Evolutionary conservation across 768 basidiomycete species (phyloP).

Genomic region (Coprinellus micaceus): DNA sequence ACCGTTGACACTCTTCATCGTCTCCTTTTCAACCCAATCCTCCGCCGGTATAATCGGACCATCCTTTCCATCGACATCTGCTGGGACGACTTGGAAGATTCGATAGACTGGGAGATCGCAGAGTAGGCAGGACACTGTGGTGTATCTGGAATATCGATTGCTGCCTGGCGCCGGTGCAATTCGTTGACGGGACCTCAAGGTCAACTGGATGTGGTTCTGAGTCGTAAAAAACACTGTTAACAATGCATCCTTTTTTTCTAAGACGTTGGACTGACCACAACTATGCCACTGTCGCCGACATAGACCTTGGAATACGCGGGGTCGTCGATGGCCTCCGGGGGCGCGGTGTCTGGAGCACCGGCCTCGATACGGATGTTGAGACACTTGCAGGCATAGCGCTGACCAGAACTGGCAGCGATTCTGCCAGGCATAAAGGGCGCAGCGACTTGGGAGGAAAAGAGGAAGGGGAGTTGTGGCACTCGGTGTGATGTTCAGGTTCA

Average conservation of each 20-base stretch:
- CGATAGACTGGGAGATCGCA: conserved; percentile 68
- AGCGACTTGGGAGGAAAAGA: conserved; percentile 7
- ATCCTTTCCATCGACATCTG: conserved; percentile 56
- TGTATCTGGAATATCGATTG: conserved; percentile 53
- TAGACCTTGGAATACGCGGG: conserved; percentile 50
- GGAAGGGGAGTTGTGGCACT: conserved; percentile 13
- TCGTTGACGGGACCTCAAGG: conserved; percentile 57
- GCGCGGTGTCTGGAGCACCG: conserved; percentile 27
- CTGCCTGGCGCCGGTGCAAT: conserved; percentile 40
- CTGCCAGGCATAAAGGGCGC: conserved; percentile 29
- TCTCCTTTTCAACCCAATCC: conserved; percentile 74
- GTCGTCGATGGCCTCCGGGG: conserved; percentile 31
- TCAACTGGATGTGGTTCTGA: conserved; percentile 67
- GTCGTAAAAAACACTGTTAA: not conserved
- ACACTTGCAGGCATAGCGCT: conserved; percentile 59
- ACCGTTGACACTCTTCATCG: conserved; percentile 61
- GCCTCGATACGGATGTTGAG: conserved; percentile 63
- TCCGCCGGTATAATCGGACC: conserved; percentile 66
- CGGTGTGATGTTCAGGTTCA: conserved; percentile 15
- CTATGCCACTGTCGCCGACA: conserved; percentile 65
- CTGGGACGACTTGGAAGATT: conserved; percentile 55
- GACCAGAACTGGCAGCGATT: conserved; percentile 17
- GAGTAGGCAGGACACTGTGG: conserved; percentile 63
- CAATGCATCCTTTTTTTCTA: conserved; percentile 5
- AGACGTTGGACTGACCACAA: conserved; percentile 46